Evolutionary conservation across 2,329 filamentous ascomycete species (phyloP).

Genomic region (Diplodia mutila): DNA sequence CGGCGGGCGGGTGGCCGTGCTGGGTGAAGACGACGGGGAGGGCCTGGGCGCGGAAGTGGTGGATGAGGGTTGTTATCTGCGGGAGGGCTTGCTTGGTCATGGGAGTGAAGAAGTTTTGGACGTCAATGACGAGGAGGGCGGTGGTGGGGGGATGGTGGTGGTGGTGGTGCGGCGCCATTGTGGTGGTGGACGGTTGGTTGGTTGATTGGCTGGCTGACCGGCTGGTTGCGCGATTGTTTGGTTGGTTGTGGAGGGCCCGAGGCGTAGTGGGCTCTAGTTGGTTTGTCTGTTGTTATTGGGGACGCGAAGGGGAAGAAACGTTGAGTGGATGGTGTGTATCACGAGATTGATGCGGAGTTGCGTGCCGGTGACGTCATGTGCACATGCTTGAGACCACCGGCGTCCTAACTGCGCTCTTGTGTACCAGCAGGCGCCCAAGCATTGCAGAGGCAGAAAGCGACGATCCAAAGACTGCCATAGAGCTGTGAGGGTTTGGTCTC

Average conservation of each 20-base stretch:
- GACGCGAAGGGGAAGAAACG: background rate
- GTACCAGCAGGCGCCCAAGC: no score
- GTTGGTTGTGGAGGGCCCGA: no score
- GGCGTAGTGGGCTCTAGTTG: no score
- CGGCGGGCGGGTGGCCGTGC: constrained; percentile 43
- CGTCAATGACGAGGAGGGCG: constrained; percentile 48
- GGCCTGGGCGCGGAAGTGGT: constrained; percentile 33
- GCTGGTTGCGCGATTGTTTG: background rate
- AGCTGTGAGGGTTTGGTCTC: no score
- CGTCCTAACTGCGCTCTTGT: no score
- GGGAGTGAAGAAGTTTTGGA: constrained; percentile 44
- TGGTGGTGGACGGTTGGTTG: background rate
- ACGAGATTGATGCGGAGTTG: background rate
- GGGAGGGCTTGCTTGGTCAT: constrained; percentile 42
- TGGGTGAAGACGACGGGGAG: constrained; percentile 46
- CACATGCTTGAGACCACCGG: background rate
- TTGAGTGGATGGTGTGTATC: background rate
- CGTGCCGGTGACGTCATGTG: background rate
- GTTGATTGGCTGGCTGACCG: background rate
- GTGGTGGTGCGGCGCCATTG: no score
- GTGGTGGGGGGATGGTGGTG: constrained; percentile 28
- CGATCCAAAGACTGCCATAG: no score
- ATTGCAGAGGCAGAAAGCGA: no score
- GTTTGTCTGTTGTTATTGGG: background rate
- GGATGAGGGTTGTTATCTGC: constrained; percentile 40